A percentile compares a stretch with the other conserved stretches of the same genome.
Conservation (phyloP, 2,329 filamentous ascomycete species). For the Penicillium occitanis region DNA sequence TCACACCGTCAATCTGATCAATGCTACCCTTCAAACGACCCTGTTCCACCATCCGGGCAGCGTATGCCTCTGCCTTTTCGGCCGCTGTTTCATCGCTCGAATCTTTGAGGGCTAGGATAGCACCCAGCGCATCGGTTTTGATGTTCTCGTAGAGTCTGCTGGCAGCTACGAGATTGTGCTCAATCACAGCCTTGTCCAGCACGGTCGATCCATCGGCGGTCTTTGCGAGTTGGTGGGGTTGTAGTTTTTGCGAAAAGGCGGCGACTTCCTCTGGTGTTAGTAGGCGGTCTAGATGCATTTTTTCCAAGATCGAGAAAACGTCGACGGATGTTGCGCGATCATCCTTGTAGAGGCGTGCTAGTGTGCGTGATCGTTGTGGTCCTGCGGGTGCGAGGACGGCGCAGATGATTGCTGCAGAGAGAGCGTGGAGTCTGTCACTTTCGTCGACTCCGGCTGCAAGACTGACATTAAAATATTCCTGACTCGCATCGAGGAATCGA, state of each 20-base stretch:
- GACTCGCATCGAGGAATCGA: slow-evolving; percentile 81
- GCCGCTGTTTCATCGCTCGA: slow-evolving; percentile 49
- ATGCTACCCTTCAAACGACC: slow-evolving; percentile 83
- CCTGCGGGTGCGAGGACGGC: slow-evolving; percentile 90
- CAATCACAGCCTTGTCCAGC: slow-evolving; percentile 86
- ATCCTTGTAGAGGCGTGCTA: slow-evolving; percentile 89
- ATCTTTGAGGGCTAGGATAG: slow-evolving; percentile 70
- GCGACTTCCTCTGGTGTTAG: slow-evolving; percentile 78
- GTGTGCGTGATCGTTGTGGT: slow-evolving; percentile 73
- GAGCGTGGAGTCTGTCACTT: slow-evolving; percentile 78
- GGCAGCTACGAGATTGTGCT: slow-evolving; percentile 89
- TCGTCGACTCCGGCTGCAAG: slow-evolving; percentile 77
- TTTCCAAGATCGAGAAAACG: slow-evolving; percentile 88
- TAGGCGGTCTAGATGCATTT: slow-evolving; percentile 92
- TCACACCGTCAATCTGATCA: slow-evolving; percentile 85
- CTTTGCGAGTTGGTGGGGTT: slow-evolving; percentile 84
- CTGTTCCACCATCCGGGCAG: slow-evolving; percentile 94
- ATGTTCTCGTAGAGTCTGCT: slow-evolving; percentile 80
- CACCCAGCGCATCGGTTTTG: slow-evolving; percentile 70
- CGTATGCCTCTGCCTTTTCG: slow-evolving; percentile 84
- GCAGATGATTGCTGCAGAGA: slow-evolving; percentile 85
- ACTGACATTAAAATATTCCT: slow-evolving; percentile 85
- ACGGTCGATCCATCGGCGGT: slow-evolving; percentile 92
- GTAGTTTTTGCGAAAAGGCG: slow-evolving; percentile 76
- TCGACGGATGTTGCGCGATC: slow-evolving; percentile 73